Base-by-base conservation (phyloP, 345 rosid genomes). In the Citrus inodora region DNA sequence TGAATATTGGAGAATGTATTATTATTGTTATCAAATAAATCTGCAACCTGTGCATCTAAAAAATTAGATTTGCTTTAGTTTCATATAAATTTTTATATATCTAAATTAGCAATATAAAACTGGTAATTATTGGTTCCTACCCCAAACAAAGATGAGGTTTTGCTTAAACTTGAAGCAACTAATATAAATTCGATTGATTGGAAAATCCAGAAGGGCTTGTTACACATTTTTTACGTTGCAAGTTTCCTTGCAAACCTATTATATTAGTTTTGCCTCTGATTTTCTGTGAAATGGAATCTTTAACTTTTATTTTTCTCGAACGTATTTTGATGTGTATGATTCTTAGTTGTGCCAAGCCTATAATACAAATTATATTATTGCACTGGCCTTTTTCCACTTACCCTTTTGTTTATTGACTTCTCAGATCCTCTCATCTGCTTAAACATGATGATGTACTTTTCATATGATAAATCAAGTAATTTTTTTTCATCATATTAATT, bases 241-340 rank as follows among this genome's bases (percentile, higher is more conserved):
- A 82, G 72, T 92, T 94, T 83, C 98, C 97, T 59, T 80, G 74
- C 78, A 83, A 88, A 61, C 95, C 97, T 22, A 85, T 96, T 94
- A 88, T 19, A 21, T 21, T 46, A 22, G 46, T 78, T 28, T 62
- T 24, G 60, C 46, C 53, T 21, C 42, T 62, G 22, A 7, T 1
- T 67, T 16, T 56, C 16, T 51, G 7, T 51, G 22, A 17, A 51
- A 7, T 51, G 7, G 6, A 13, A 17, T 51, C 56, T 51, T 51
- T 16, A 4, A 51, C 21, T 13, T 51, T 14, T 16, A 6, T 4
- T 6, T 7, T 16, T 51, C 21, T 51, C 0, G 7, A 51, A 16
- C 6, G 0, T 16, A 51, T 51, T 17, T 17, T 16, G 56, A 16
- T 4, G 7, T 4, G 56, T 51, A 17, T 14, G 56, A 13, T 51